Evolutionary conservation across 768 basidiomycete genomes (phyloP).

Genomic region (Termitomyces sp.): DNA sequence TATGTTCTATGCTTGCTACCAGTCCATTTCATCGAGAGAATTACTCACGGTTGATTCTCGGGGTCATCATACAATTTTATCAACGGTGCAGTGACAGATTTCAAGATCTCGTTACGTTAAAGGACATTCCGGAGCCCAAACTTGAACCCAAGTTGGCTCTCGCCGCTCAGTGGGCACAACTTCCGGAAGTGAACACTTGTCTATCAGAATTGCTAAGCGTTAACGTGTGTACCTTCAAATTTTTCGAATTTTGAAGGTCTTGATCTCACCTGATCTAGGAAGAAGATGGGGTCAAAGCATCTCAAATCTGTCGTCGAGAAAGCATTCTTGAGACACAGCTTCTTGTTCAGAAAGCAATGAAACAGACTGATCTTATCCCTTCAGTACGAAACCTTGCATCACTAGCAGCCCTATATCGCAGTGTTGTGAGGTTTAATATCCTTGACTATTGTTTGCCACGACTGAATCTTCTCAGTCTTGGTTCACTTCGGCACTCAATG

Average conservation of each 20-base stretch:
- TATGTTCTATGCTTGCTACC: conserved; percentile 85
- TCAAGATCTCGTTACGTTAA: conserved; percentile 57
- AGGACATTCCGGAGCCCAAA: conserved; percentile 24
- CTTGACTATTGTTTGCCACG: not conserved
- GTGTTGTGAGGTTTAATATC: conserved; percentile 61
- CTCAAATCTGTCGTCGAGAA: conserved; percentile 68
- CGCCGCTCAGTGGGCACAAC: conserved; percentile 81
- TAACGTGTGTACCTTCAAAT: conserved; percentile 33
- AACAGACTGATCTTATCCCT: conserved; percentile 59
- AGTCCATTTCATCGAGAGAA: conserved; percentile 95
- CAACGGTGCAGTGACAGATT: conserved; percentile 89
- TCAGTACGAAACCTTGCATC: conserved; percentile 69
- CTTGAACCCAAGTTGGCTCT: conserved; percentile 46
- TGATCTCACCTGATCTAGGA: conserved; percentile 23
- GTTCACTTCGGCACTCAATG: conserved; percentile 71
- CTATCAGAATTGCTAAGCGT: conserved; percentile 57
- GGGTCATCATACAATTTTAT: conserved; percentile 94
- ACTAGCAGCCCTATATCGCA: conserved; percentile 77
- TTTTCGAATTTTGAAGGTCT: not conserved
- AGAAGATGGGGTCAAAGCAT: conserved; percentile 32
- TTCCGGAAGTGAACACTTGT: conserved; percentile 69
- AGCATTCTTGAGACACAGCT: conserved; percentile 71
- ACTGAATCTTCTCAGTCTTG: conserved; percentile 51
- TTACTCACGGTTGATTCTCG: conserved; percentile 89
- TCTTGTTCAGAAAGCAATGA: conserved; percentile 47